phyloP scores from a whole-genome alignment of 169 alveolate genomes.

The Plasmodium ovale region DNA sequence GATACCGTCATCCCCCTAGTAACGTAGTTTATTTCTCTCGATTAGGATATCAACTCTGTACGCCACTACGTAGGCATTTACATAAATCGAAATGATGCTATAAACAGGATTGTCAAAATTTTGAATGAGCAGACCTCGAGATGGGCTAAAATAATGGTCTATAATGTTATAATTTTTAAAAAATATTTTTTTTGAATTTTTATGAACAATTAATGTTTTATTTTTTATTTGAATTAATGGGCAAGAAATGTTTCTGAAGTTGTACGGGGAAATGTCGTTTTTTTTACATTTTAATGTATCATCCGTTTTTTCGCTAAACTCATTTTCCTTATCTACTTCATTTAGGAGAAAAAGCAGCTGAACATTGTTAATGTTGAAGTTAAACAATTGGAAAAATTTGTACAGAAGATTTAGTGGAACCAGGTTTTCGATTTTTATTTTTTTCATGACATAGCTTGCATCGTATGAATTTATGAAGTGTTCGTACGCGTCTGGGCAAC shows the following conservation, averaged over 20 bases:
- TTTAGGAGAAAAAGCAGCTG: constrained; percentile 42
- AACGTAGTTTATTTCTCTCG: constrained; percentile 6
- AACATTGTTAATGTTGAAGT: constrained; percentile 65
- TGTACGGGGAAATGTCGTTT: constrained; percentile 14
- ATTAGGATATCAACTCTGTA: constrained; percentile 61
- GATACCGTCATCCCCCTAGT: no score
- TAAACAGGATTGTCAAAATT: constrained; percentile 17
- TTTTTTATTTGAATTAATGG: constrained; percentile 70
- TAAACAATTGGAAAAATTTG: constrained; percentile 62
- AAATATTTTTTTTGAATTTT: constrained; percentile 53
- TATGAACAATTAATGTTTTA: constrained; percentile 72
- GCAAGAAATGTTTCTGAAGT: constrained; percentile 49
- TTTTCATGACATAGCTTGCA: constrained; percentile 15
- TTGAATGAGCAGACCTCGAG: constrained; percentile 62
- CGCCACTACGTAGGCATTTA: constrained; percentile 57
- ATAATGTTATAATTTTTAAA: constrained; percentile 47
- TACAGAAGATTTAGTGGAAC: constrained; percentile 53
- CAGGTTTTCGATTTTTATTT: constrained; percentile 45
- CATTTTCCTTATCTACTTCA: constrained; percentile 51
- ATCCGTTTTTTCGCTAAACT: not conserved
- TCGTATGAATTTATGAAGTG: constrained; percentile 39
- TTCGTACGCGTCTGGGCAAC: not conserved
- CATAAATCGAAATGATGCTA: constrained; percentile 39
- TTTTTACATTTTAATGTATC: constrained; percentile 8
- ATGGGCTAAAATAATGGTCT: constrained; percentile 56